A percentile compares a stretch with the other conserved stretches of the same genome.
These are phyloP conservation scores for Cucurbita pepo DNA, from an alignment of 306 rosid genomes.

Conservation along the genomic window DNA sequence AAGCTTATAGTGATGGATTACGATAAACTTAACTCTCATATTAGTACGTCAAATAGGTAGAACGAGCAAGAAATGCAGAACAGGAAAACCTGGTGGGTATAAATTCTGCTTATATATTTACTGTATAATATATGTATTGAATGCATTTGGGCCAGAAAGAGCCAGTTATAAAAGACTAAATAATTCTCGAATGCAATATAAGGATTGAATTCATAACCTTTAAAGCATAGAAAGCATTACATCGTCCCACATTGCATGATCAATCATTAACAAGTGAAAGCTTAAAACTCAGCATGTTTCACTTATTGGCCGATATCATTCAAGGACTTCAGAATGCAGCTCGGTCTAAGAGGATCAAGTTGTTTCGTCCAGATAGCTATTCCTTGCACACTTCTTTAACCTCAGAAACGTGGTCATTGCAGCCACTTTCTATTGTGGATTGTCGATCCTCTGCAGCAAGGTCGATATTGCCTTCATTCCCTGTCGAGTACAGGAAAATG, in stretches of 20 bases:
- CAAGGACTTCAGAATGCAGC: background rate
- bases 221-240: background rate
- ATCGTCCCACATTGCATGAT: background rate
- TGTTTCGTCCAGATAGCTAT: conserved; percentile 4
- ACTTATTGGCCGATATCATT: background rate
- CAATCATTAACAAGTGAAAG: conserved; percentile 6
- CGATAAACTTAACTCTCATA: background rate
- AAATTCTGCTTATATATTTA: background rate
- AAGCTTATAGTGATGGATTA: background rate
- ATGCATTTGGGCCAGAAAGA: background rate
- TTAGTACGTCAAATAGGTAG: background rate
- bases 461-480: conserved; percentile 14
- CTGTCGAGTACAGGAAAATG: conserved; percentile 6
- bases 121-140: background rate
- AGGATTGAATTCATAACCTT: conserved; percentile 5
- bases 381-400: conserved; percentile 20
- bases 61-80: background rate
- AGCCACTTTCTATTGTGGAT: conserved; percentile 12
- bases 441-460: conserved; percentile 22
- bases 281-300: conserved; percentile 5
- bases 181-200: background rate
- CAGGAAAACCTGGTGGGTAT: background rate
- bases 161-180: background rate
- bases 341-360: background rate
- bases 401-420: conserved; percentile 14